Base-by-base conservation (phyloP, 164 flowering plant genomes). In the Macadamia tetraphylla region DNA sequence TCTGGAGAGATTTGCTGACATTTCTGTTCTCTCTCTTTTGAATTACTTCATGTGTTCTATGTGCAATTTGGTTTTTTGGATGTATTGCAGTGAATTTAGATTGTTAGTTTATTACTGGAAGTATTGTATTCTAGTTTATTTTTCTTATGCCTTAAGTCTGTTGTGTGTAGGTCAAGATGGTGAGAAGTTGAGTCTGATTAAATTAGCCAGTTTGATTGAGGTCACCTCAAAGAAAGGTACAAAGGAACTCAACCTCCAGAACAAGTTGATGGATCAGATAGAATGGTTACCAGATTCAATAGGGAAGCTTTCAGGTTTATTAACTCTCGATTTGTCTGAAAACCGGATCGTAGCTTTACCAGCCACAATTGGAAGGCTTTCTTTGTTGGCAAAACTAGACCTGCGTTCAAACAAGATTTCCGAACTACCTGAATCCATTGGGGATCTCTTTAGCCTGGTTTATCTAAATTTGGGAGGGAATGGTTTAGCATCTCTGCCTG, bases 241-340 rank as follows among this genome's bases (percentile, higher is more conserved):
- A 13, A 74, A 63, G 49, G 89, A 83, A 30, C 88, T 92, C 13
- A 72, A 80, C 76, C 87, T 92, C 14, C 84, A 78, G 58, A 75
- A 72, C 70, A 92, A 86, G 77, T 77, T 92, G 77, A 71, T 81
- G 76, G 93, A 87, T 66, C 85, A 85, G 65, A 66, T 90, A 46
- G 90, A 86, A 18, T 89, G 90, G 91, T 74, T 92, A 6, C 98
- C 98, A 17, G 98, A 88, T 40, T 87, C 98, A 1, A 76, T 92
- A 13, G 92, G 90, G 65, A 92, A 88, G 84, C 67, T 92, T 30
- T 80, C 93, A 0, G 63, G 84, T 68, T 78, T 92, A 78, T 64
- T 77, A 32, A 68, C 82, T 56, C 79, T 92, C 9, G 86, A 92
- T 78, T 78, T 90, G 64, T 92, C 98, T n/a, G 90, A 92, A 69